These are phyloP conservation scores for Nakazawaea sp. DNA, from an alignment of 805 yeast genomes.

Conservation along the genomic window DNA sequence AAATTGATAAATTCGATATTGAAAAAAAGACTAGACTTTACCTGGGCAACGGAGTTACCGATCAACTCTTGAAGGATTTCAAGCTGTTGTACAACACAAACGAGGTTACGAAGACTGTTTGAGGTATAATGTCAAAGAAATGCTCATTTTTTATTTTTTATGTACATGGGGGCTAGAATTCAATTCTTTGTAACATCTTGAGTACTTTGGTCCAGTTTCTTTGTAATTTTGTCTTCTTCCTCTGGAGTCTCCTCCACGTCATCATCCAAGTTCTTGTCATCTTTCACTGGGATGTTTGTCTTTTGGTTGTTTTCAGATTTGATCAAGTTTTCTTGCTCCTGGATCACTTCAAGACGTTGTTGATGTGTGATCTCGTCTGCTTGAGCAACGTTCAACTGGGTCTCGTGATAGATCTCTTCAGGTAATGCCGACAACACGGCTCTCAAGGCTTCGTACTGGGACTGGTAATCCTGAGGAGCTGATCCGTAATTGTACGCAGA, in stretches of 20 bases:
- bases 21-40: slow-evolving; percentile 23
- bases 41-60: neutral
- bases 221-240: too few species aligned
- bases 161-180: too few species aligned
- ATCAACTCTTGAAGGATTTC: neutral
- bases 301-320: slow-evolving; percentile 87
- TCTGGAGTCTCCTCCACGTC: slow-evolving; percentile 13
- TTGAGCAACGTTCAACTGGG: slow-evolving; percentile 66
- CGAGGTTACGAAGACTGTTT: too few species aligned
- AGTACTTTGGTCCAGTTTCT: too few species aligned
- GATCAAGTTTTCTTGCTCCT: slow-evolving; percentile 78
- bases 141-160: too few species aligned
- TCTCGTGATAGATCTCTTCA: slow-evolving; percentile 91
- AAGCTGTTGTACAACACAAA: too few species aligned
- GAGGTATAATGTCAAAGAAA: too few species aligned
- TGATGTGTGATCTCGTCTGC: slow-evolving; percentile 56
- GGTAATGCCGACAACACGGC: slow-evolving; percentile 89
- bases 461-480: slow-evolving; percentile 31
- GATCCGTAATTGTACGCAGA: slow-evolving; percentile 84
- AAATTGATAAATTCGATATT: slow-evolving; percentile 27
- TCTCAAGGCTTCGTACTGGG: slow-evolving; percentile 79
- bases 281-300: slow-evolving; percentile 51
- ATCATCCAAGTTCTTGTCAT: slow-evolving; percentile 55
- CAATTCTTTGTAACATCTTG: too few species aligned
- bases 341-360: slow-evolving; percentile 63